Conservation (phyloP, 306 rosid genomes). For the Purshia tridentata region DNA sequence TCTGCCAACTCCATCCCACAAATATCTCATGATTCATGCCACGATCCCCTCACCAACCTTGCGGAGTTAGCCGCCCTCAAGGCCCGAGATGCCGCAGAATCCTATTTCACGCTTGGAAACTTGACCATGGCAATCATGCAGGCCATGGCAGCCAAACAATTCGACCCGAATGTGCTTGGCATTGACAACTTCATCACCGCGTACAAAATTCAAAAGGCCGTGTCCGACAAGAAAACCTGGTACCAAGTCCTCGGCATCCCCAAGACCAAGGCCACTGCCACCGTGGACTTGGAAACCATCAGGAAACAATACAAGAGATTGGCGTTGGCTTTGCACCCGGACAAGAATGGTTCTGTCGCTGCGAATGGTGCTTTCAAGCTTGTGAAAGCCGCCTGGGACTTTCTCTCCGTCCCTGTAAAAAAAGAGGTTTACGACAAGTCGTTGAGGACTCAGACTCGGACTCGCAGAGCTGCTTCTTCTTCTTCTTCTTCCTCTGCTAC, state of each 20-base stretch:
- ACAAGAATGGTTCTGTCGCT: neutral
- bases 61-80: neutral
- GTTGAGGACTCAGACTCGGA: no score
- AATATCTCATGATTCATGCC: no score
- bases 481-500: no score
- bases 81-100: neutral
- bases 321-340: slow-evolving; percentile 2
- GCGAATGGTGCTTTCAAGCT: neutral
- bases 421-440: neutral
- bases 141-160: slow-evolving; percentile 3
- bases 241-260: slow-evolving; percentile 1
- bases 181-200: neutral
- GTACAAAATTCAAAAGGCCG: neutral
- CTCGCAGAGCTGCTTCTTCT: no score
- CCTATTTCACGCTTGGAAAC: neutral
- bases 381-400: neutral
- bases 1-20: no score
- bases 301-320: neutral
- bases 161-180: neutral
- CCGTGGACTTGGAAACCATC: neutral
- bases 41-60: neutral
- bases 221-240: neutral
- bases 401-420: neutral
- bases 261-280: neutral
- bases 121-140: slow-evolving; percentile 11